Evolutionary conservation across 169 alveolate genomes (phyloP), one percentile per base, ranked within the genome.

Genomic region (Cystoisospora suis): DNA sequence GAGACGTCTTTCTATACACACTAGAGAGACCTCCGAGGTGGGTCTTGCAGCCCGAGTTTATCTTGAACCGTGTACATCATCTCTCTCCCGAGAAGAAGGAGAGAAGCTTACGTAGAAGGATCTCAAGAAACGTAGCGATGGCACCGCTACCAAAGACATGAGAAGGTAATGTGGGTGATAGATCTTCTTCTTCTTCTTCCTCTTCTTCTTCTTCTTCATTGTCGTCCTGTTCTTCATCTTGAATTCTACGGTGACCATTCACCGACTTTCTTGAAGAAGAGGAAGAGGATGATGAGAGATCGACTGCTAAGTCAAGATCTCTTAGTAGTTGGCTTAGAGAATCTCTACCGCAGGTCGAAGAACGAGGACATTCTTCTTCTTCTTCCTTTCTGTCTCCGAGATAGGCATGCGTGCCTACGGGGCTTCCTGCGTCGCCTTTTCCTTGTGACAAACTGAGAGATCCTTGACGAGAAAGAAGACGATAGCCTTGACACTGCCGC

Each of bases 41-140:
- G n/a, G n/a, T n/a, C n/a, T n/a, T n/a, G n/a, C n/a, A n/a, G n/a
- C n/a, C n/a, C n/a, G n/a, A n/a, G n/a, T n/a, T n/a, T n/a, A n/a
- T n/a, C n/a, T n/a, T n/a, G n/a, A n/a, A n/a, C n/a, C n/a, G n/a
- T n/a, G n/a, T n/a, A n/a, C n/a, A n/a, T n/a, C n/a, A n/a, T n/a
- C n/a, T n/a, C n/a, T n/a, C n/a, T n/a, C n/a, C n/a, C n/a, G n/a
- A 12, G 23, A 53, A 23, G 65, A 53, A 53, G 29, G 65, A 23
- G 29, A 15, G 65, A n/a, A 9, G 72, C 92, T 27, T 75, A 79
- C 92, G 92, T 46, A 88, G 70, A 40, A 88, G 92, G 72, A 88
- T 3, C 70, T 88, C 92, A 75, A 88, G 85, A n/a, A 56, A 61
- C 9, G 92, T 75, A 27, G 89, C 70, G 42, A 88, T 79, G 40